Evolutionary conservation across 805 yeast species (phyloP).

Genomic region (Tetrapisispora fleetii): DNA sequence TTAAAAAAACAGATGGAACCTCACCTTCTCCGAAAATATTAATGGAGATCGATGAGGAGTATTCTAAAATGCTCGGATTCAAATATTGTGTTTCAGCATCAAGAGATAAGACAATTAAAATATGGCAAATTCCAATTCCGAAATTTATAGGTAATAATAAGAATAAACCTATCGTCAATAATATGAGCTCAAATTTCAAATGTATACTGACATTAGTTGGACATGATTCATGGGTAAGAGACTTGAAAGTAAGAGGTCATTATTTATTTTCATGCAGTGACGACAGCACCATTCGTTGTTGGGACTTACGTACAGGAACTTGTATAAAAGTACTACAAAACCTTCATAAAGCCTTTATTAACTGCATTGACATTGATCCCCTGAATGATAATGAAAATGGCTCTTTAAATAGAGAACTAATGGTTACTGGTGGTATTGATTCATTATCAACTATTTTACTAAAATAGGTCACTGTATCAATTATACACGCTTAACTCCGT

Average conservation of each 20-base stretch:
- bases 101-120: constrained; percentile 60
- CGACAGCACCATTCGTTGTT: constrained; percentile 62
- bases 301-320: constrained; percentile 55
- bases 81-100: constrained; percentile 72
- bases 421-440: constrained; percentile 19
- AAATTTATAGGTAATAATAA: constrained; percentile 42
- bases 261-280: constrained; percentile 71
- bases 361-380: constrained; percentile 33
- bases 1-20: background rate
- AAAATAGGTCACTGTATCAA: background rate
- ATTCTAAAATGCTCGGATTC: constrained; percentile 38
- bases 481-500: too few species aligned
- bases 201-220: constrained; percentile 51
- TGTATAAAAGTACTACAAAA: constrained; percentile 44
- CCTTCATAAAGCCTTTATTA: constrained; percentile 70
- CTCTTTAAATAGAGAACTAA: constrained; percentile 14
- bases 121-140: constrained; percentile 75
- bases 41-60: constrained; percentile 12
- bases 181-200: constrained; percentile 49
- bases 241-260: constrained; percentile 61
- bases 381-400: constrained; percentile 13
- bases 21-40: background rate
- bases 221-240: constrained; percentile 81
- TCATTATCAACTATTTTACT: constrained; percentile 15
- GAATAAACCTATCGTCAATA: constrained; percentile 41